Evolutionary conservation across 2,329 filamentous ascomycete genomes (phyloP).

Genomic region (Aureobasidium melanogenum): DNA sequence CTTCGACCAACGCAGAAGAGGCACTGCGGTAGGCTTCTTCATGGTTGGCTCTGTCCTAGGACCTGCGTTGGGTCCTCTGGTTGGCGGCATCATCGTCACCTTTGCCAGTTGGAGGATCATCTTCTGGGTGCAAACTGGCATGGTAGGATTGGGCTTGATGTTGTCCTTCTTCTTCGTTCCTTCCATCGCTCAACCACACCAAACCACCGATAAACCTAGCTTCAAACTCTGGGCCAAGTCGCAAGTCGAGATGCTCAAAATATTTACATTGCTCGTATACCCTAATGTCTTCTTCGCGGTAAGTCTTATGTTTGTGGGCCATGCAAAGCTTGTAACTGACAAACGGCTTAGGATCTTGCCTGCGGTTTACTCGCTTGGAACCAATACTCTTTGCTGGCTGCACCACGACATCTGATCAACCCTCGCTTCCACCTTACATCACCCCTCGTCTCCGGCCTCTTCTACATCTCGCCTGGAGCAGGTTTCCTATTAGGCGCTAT

Average conservation of each 20-base stretch:
- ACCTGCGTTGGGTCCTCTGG: constrained; percentile 49
- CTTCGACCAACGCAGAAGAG: constrained; percentile 40
- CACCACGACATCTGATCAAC: constrained; percentile 61
- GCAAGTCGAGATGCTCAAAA: constrained; percentile 55
- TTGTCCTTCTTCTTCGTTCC: constrained; percentile 56
- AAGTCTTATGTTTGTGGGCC: background rate
- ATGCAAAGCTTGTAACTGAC: too few relatives aligned
- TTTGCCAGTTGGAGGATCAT: constrained; percentile 64
- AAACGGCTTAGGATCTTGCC: constrained; percentile 24
- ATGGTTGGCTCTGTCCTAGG: constrained; percentile 56
- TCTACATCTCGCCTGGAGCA: constrained; percentile 61
- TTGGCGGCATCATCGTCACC: constrained; percentile 65
- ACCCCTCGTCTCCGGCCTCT: constrained; percentile 57
- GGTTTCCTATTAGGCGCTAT: constrained; percentile 60
- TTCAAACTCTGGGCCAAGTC: constrained; percentile 23
- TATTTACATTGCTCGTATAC: constrained; percentile 54
- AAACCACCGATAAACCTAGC: background rate
- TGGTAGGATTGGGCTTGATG: constrained; percentile 49
- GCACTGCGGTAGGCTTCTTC: constrained; percentile 64
- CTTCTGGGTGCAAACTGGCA: constrained; percentile 63
- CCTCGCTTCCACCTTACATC: constrained; percentile 58
- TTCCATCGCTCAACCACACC: constrained; percentile 16
- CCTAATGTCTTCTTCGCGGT: constrained; percentile 57
- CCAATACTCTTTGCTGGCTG: constrained; percentile 58
- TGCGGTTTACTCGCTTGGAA: constrained; percentile 61